These are phyloP conservation scores for Ichthyophonus hoferi DNA, from an alignment of 208 protist genomes.

Conservation along the genomic window DNA sequence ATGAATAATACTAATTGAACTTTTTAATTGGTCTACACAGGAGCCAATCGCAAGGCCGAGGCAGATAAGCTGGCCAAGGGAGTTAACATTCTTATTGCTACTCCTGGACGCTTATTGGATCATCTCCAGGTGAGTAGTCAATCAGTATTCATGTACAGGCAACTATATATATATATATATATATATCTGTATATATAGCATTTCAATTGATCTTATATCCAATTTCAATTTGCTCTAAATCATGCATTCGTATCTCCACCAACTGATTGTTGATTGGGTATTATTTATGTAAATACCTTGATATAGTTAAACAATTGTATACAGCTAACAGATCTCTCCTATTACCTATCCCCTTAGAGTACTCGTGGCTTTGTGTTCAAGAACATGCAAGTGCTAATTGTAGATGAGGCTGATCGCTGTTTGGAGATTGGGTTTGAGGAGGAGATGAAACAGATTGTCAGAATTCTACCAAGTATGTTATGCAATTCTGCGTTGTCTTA, in stretches of 20 bases:
- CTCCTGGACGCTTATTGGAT: conserved; percentile 91
- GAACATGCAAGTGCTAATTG: conserved; percentile 90
- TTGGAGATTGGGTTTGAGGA: conserved; percentile 81
- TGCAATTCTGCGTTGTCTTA: too few relatives aligned
- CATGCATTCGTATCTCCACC: not conserved
- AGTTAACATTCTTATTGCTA: conserved; percentile 76
- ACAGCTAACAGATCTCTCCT: too few relatives aligned
- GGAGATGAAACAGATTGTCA: conserved; percentile 96
- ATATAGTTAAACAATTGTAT: too few relatives aligned
- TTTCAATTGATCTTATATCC: too few relatives aligned
- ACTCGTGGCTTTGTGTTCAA: conserved; percentile 91
- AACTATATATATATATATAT: not conserved
- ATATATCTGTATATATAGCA: not conserved
- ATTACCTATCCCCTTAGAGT: conserved; percentile 73
- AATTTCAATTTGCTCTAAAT: too few relatives aligned
- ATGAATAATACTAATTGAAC: too few relatives aligned
- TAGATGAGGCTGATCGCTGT: conserved; percentile 96
- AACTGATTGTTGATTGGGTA: too few relatives aligned
- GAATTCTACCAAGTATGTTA: conserved; percentile 84
- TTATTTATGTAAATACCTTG: too few relatives aligned
- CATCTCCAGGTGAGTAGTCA: conserved; percentile 66
- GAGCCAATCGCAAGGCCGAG: conserved; percentile 70
- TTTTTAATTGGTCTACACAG: too few relatives aligned
- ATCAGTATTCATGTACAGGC: not conserved
- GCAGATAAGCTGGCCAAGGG: conserved; percentile 74